These are phyloP conservation scores for Debaryomyces castellii DNA, from an alignment of 805 yeast genomes.

Conservation along the genomic window DNA sequence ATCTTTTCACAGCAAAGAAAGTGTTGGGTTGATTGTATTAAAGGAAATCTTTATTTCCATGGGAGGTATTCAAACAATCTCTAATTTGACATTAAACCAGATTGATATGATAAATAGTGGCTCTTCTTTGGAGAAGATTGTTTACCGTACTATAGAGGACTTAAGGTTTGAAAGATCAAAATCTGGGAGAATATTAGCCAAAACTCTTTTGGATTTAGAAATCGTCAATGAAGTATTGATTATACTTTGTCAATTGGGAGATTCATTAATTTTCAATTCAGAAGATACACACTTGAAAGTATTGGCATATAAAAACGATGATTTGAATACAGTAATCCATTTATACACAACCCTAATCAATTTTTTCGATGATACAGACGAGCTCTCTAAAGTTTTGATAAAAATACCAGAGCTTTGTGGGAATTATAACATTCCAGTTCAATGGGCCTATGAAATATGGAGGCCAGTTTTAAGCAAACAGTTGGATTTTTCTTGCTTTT, in stretches of 20 bases:
- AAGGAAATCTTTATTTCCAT: constrained; percentile 66
- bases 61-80: constrained; percentile 75
- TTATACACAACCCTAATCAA: constrained; percentile 60
- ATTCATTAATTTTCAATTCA: constrained; percentile 34
- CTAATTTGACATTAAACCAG: constrained; percentile 67
- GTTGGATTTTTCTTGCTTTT: constrained; percentile 7
- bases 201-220: constrained; percentile 42
- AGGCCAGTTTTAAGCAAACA: constrained; percentile 39
- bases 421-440: constrained; percentile 46
- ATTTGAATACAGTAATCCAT: constrained; percentile 63
- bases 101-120: constrained; percentile 67
- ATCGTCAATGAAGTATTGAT: constrained; percentile 64
- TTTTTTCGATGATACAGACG: constrained; percentile 42
- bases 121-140: constrained; percentile 51
- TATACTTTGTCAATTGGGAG: constrained; percentile 52
- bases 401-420: constrained; percentile 41
- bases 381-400: constrained; percentile 35
- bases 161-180: constrained; percentile 45
- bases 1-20: constrained; percentile 59
- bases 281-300: constrained; percentile 61
- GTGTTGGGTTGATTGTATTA: constrained; percentile 60
- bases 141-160: constrained; percentile 60
- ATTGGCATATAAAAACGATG: constrained; percentile 70
- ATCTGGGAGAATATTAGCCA: constrained; percentile 53
- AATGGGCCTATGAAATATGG: constrained; percentile 82